Evolutionary conservation across 371 early-diverging fungal species (phyloP), one percentile per base, ranked within the genome.

Genomic region (Mortierella sp.): DNA sequence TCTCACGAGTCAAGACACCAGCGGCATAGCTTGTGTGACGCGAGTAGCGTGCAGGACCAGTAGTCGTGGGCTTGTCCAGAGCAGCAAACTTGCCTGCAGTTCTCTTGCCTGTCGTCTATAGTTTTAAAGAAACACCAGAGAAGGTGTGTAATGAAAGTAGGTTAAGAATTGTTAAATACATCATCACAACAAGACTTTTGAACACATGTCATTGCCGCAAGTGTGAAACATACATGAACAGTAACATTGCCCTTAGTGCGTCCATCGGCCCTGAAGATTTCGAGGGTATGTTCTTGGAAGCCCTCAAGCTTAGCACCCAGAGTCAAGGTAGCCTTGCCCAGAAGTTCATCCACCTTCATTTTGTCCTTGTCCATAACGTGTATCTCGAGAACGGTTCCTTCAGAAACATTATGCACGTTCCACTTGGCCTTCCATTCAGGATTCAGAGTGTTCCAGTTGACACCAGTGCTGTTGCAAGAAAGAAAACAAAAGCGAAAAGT

Each of bases 1-100:
- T 73, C 62, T 81, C 83, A 6, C 67, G 39, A 0, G 77, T 81
- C 64, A 81, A 63, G 16, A 76, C 61, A 18, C 83, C 83, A 3
- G 83, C 83, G 24, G 83, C 83, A 35, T 81, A 81, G 64, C 83
- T 81, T 28, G 83, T 81, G 37, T 81, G 83, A 45, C 83, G 83
- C 22, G 83, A 81, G 73, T 45, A 81, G 14, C 70, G 76, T 3
- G 54, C 73, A 2, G 83, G 83, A 10, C 83, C 83, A 8, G 52
- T 52, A 11, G 83, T 76, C 8, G 83, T 66, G 12, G 73, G 47
- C 20, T 62, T 54, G 10, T 59, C 30, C 62, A 80, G 30, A 20
- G 28, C 22, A 22, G 67, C 73, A 2, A 58, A 43, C n/a, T 64
- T 49, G 22, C 73, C 69, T 11, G 43, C n/a, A 22, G 66, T 81